Base-by-base conservation (phyloP, 2,329 filamentous ascomycete genomes). In the Parastagonospora avenae region DNA sequence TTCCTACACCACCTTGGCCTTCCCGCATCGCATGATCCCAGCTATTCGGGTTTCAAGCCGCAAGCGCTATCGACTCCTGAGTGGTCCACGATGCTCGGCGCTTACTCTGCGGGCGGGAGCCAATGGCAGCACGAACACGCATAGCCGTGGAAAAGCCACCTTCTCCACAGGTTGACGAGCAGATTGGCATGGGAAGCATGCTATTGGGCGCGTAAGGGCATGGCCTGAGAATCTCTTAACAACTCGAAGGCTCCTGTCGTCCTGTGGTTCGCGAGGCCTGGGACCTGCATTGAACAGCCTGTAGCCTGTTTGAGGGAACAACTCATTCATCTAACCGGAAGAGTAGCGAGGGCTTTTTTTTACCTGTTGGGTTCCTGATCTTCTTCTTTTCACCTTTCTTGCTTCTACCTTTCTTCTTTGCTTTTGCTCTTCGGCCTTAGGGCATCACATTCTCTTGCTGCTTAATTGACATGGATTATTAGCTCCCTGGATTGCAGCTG, bases 51-150 rank as follows among this genome's bases (percentile, higher is more conserved):
- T 69, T 69, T 69, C 60, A 58, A 50, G 27, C 48, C 40, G 43
- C 55, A 68, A 61, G 62, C 66, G 66, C 64, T 68, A 69, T 67
- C 66, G 63, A 52, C 41, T 53, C 36, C 55, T 59, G 56, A 66
- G 56, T 69, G 64, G 66, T 55, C 52, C 45, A 56, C 37, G 48
- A 41, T 56, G 48, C 55, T 61, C 50, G 57, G 66, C 66, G 66
- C 62, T 58, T 67, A 66, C 59, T 46, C 32, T 41, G 37, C 27
- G 19, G 19, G 8, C 42, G 41, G 19, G 30, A 29, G 29, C 63
- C 63, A 66, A 66, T 64, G 48, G 57, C 24, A 47, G 4, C 10
- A 19, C 50, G n/a, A 38, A 43, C 28, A 36, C 35, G 46, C 30
- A 39, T 24, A 52, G 41, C 37, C 54, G 54, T 31, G 50, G 46